Conservation (phyloP, 768 basidiomycete genomes). For the Pisolithus tinctorius region DNA sequence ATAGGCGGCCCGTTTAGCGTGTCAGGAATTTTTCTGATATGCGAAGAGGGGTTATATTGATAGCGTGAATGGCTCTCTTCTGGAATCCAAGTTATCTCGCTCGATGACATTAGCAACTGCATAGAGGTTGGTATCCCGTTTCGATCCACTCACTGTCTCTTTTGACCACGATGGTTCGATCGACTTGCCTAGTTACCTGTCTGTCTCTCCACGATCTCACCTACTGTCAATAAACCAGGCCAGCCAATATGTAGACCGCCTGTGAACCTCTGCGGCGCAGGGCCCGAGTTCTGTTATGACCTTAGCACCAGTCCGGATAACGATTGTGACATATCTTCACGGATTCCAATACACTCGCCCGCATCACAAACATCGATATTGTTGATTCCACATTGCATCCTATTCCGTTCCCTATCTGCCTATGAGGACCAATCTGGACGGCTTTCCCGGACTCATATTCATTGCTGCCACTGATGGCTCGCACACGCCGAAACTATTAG, state of each 20-base stretch:
- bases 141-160: background rate
- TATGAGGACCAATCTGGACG: slow-evolving; percentile 93
- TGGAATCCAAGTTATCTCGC: slow-evolving; percentile 73
- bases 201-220: slow-evolving; percentile 54
- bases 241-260: slow-evolving; percentile 64
- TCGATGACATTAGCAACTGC: slow-evolving; percentile 80
- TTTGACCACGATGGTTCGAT: slow-evolving; percentile 93
- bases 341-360: slow-evolving; percentile 51
- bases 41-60: slow-evolving; percentile 71
- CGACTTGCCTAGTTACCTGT: slow-evolving; percentile 85
- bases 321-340: slow-evolving; percentile 38
- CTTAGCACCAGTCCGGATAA: slow-evolving; percentile 45
- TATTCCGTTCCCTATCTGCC: slow-evolving; percentile 68
- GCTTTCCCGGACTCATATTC: slow-evolving; percentile 82
- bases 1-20: background rate
- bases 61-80: slow-evolving; percentile 63
- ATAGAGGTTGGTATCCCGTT: background rate
- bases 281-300: slow-evolving; percentile 75
- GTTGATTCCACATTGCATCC: slow-evolving; percentile 61
- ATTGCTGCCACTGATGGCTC: slow-evolving; percentile 40
- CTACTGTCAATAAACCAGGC: slow-evolving; percentile 40
- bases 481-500: slow-evolving; percentile 53
- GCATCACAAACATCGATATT: slow-evolving; percentile 53
- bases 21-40: slow-evolving; percentile 84
- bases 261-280: slow-evolving; percentile 71